Evolutionary conservation across 192 early-diverging fungal genomes (phyloP), one percentile per base, ranked within the genome.

Genomic region (Coemansia asiatica): DNA sequence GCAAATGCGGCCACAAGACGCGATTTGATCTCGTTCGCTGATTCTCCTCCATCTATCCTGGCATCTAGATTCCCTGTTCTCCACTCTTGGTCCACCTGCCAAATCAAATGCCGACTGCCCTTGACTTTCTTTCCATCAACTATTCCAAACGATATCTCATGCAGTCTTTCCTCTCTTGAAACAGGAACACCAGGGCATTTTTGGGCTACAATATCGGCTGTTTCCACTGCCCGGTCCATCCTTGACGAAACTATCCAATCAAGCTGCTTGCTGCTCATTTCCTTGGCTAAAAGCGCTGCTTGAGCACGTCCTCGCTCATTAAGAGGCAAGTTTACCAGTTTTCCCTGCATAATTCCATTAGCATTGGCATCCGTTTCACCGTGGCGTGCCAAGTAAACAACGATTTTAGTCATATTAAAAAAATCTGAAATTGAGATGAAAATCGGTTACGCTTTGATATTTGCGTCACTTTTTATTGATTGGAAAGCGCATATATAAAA

Each of bases 291-390:
- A 7, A 10, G 7, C 49, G 19, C 49, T 3, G 49, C 19, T 15
- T 51, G 49, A 2, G 3, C 21, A 4, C 49, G 49, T 2, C 49
- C 49, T 4, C 49, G n/a, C 4, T 51, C 49, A 21, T 51, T 51
- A 3, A 51, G 49, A 6, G 49, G 22, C 21, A 51, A 2, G 49
- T 51, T 51, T 25, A 51, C 10, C 2, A 21, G 49, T 1, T 10
- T 51, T 6, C 49, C 49, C 49, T 51, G 49, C 49, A 51, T 25
- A 21, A 51, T 21, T 1, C 49, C 21, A 21, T 23, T 21, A 12
- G 49, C 49, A 21, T 51, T 51, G 22, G 49, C 49, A 25, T 51
- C 49, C 1, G 49, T 51, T 51, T 51, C 49, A 12, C 49, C 49
- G 23, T 51, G 49, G 49, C 49, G 49, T 8, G 49, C 49, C 19